Conservation (phyloP, 2,329 filamentous ascomycete genomes). For the Diaporthe amygdali region DNA sequence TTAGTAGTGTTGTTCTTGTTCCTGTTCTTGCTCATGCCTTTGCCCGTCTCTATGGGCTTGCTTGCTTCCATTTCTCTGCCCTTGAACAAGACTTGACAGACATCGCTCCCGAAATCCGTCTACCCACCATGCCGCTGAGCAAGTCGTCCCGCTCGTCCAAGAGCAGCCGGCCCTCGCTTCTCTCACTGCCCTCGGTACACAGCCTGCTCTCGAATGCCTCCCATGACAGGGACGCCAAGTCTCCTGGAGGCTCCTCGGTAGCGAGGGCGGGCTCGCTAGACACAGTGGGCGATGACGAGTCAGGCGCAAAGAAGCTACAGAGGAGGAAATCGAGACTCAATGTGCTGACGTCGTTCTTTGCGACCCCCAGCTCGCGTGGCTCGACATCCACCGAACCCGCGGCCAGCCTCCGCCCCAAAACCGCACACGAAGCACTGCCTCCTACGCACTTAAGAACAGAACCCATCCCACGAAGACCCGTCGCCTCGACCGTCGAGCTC, state of each 20-base stretch:
- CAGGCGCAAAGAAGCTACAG: slow-evolving; percentile 9
- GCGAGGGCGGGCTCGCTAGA: slow-evolving; percentile 6
- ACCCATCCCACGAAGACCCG: background rate
- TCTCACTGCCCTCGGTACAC: slow-evolving; percentile 23
- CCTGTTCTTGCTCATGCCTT: background rate
- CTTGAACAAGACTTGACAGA: background rate
- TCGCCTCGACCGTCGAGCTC: slow-evolving; percentile 20
- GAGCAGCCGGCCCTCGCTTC: slow-evolving; percentile 23
- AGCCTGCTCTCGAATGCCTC: slow-evolving; percentile 18
- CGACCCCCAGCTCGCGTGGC: slow-evolving; percentile 19
- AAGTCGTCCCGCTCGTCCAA: slow-evolving; percentile 26
- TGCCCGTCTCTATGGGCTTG: background rate
- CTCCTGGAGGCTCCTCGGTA: slow-evolving; percentile 12
- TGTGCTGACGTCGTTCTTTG: slow-evolving; percentile 25
- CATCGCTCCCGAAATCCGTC: background rate
- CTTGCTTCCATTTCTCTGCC: background rate
- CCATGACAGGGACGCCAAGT: slow-evolving; percentile 12
- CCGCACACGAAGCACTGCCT: slow-evolving; percentile 15
- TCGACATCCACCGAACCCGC: background rate
- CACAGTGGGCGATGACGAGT: slow-evolving; percentile 2
- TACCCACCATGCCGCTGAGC: slow-evolving; percentile 27
- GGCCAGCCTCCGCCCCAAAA: slow-evolving; percentile 21
- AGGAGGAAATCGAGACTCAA: slow-evolving; percentile 24
- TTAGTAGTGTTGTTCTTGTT: background rate
- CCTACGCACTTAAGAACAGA: slow-evolving; percentile 12